Evolutionary conservation across 768 basidiomycete species (phyloP).

Genomic region (Jaapia argillacea): DNA sequence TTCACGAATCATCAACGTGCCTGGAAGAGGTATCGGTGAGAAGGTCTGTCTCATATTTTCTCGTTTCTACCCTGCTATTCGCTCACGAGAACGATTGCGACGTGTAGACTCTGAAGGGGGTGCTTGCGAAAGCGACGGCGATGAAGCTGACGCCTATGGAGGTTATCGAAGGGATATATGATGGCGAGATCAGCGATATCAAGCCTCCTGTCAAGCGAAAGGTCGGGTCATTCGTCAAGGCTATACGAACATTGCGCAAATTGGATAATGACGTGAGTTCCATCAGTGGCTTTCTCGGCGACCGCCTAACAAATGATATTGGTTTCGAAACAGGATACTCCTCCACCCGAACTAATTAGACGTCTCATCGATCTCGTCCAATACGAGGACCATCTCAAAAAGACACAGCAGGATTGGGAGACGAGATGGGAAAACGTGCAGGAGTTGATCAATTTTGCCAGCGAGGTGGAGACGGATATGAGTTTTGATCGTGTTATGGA

Average conservation of each 20-base stretch:
- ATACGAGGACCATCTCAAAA: constrained; percentile 61
- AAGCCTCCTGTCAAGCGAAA: constrained; percentile 61
- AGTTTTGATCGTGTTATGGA: constrained; percentile 11
- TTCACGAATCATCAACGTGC: constrained; percentile 60
- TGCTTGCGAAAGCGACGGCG: too few species aligned
- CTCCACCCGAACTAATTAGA: constrained; percentile 54
- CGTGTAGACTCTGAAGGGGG: too few species aligned
- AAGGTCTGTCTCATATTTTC: too few species aligned
- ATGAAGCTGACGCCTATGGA: constrained; percentile 45
- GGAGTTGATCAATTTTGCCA: constrained; percentile 75
- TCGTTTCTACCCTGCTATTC: too few species aligned
- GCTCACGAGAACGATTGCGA: too few species aligned
- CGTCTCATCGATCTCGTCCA: constrained; percentile 43
- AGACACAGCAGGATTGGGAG: constrained; percentile 65
- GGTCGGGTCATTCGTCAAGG: constrained; percentile 46
- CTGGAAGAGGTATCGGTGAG: constrained; percentile 64
- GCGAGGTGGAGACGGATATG: constrained; percentile 34
- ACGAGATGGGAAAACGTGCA: constrained; percentile 80
- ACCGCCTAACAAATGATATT: too few species aligned
- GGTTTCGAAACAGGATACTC: too few species aligned
- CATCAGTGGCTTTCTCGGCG: neutral
- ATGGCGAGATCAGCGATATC: constrained; percentile 49
- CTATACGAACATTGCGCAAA: constrained; percentile 40
- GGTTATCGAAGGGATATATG: constrained; percentile 53
- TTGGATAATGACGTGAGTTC: constrained; percentile 43